These are phyloP conservation scores for Hanseniaspora lindneri DNA, from an alignment of 805 yeast species.

Conservation along the genomic window DNA sequence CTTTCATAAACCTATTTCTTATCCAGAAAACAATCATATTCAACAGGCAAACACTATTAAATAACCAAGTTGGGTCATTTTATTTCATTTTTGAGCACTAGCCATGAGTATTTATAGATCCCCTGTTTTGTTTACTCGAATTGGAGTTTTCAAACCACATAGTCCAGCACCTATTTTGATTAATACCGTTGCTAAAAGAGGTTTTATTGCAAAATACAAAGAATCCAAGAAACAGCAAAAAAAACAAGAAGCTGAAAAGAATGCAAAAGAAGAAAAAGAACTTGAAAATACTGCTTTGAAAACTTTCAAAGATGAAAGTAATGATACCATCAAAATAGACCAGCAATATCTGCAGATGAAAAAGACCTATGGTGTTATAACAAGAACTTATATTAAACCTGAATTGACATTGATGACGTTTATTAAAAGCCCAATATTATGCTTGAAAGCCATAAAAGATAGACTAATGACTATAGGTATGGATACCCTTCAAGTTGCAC, in stretches of 20 bases:
- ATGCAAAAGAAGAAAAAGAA: neutral
- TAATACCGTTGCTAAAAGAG: neutral
- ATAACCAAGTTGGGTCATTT: no score
- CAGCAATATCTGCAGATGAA: constrained; percentile 23
- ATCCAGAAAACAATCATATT: no score
- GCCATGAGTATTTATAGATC: no score
- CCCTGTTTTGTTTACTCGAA: neutral
- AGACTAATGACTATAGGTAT: constrained; percentile 51
- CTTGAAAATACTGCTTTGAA: constrained; percentile 1
- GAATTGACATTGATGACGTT: constrained; percentile 36
- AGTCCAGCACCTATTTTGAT: no score
- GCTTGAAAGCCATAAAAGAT: constrained; percentile 41
- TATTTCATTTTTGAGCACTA: no score
- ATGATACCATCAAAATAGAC: neutral
- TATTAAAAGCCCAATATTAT: constrained; percentile 33
- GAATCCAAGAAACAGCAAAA: constrained; percentile 1
- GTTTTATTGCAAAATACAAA: neutral
- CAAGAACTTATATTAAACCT: constrained; percentile 43
- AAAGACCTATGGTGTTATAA: constrained; percentile 31
- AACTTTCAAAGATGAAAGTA: neutral
- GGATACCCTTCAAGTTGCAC: constrained; percentile 56
- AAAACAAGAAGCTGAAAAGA: constrained; percentile 1
- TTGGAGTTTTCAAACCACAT: neutral
- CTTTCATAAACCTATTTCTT: no score
- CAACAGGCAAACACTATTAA: no score